Base-by-base conservation (phyloP, 768 basidiomycete genomes). In the Boletus rufocinnamomeus region DNA sequence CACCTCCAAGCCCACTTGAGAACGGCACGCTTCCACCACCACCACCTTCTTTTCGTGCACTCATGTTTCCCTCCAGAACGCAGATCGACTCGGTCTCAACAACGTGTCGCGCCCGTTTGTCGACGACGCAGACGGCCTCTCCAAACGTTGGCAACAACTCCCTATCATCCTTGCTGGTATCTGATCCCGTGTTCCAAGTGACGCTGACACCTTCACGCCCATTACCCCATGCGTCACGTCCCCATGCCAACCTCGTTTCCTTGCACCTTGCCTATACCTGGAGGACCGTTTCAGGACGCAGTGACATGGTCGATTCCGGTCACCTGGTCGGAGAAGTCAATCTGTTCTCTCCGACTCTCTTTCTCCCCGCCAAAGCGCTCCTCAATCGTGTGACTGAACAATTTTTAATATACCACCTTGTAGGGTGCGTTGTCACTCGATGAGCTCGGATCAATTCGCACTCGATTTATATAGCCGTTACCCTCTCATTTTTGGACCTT, bases 401-500 rank as follows among this genome's bases (percentile, higher is more conserved):
- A 48, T 85, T 88, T 62, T 76, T 84, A 37, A 80, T 72, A 23
- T 75, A 77, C 62, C 84, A 89, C 52, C 74, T 90, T 37, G 81
- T 86, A 48, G 82, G 78, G 88, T 87, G 64, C 44, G 77, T 70
- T 27, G 19, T 38, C 52, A 27, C 49, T 57, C 50, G 25, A 53
- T 40, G 35, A 7, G 23, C 41, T 48, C 44, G 59, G 38, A 55
- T 52, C 52, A 58, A 63, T 60, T 49, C 62, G 34, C 37, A 52
- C 37, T 54, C 21, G 23, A 68, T 46, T 23, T 35, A 37, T 43
- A 34, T 63, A 92, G 91, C 65, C 84, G 85, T 3, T 91, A 91
- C 73, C 91, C 91, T 23, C 76, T 90, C 40, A 82, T 91, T 56
- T 93, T 92, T 69, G 91, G 91, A 3, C 71, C 77, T 28, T 85